A percentile compares a stretch with the other conserved stretches of the same genome.
Conservation (phyloP, 768 basidiomycete species). For the Coprinopsis strossmayeri region DNA sequence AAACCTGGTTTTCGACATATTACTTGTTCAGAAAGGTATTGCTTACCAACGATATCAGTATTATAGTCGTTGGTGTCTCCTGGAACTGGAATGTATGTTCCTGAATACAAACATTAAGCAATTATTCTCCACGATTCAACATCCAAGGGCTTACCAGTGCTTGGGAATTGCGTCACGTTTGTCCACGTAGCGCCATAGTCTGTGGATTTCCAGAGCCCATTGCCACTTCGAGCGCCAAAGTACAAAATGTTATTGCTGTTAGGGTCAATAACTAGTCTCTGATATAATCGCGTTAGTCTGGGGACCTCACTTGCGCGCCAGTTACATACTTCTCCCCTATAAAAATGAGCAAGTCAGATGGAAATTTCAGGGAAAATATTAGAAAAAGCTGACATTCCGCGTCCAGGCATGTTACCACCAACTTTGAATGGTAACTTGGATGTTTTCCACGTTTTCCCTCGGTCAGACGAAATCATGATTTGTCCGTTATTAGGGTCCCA, state of each 20-base stretch:
- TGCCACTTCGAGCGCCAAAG: constrained; percentile 59
- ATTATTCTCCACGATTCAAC: background rate
- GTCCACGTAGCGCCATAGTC: constrained; percentile 53
- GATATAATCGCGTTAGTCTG: background rate
- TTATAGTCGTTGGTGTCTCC: constrained; percentile 43
- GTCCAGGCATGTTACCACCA: constrained; percentile 65
- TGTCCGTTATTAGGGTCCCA: constrained; percentile 59
- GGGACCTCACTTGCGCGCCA: background rate
- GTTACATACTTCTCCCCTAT: constrained; percentile 40
- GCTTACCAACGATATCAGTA: constrained; percentile 30
- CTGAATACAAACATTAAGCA: constrained; percentile 18
- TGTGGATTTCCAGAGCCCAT: constrained; percentile 63
- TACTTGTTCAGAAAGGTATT: background rate
- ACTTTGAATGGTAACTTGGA: constrained; percentile 57
- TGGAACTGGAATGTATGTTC: constrained; percentile 47
- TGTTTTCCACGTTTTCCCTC: constrained; percentile 47
- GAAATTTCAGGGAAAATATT: background rate
- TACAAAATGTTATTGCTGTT: constrained; percentile 54
- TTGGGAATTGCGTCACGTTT: constrained; percentile 53
- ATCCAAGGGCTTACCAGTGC: constrained; percentile 34
- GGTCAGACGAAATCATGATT: constrained; percentile 54
- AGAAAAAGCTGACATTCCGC: constrained; percentile 43
- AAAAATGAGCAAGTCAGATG: too few relatives aligned
- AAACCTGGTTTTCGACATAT: constrained; percentile 1
- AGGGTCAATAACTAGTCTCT: constrained; percentile 61